Evolutionary conservation across 768 basidiomycete genomes (phyloP), one percentile per base, ranked within the genome.

Genomic region (Hebeloma cylindrosporum): DNA sequence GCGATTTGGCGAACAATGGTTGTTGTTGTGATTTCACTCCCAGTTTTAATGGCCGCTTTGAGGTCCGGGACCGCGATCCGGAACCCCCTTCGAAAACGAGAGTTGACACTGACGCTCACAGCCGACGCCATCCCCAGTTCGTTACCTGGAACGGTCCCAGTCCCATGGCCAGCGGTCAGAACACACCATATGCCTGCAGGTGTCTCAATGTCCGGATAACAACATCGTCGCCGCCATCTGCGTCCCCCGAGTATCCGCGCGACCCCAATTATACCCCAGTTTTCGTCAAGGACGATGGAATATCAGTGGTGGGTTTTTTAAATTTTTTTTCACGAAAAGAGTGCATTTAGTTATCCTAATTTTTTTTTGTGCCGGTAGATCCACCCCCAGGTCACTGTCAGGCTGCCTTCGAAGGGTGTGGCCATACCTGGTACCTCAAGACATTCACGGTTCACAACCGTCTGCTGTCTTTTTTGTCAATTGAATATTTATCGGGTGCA

Each of bases 391-490:
- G 66, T 87, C 40, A 90, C 88, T 3, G 72, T 86, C 52, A 73
- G 88, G 58, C 77, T 72, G 23, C 75, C 78, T 51, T 74, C 72
- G 60, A 74, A 68, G 37, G 69, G 69, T 21, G 60, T 63, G 31
- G 58, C 70, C 41, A 61, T 76, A 49, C 62, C 65, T 36, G 75
- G 71, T 45, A 67, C 73, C 48, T 61, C 74, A 47, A 72, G 72
- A 67, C 75, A 67, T 47, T 71, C 73, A 49, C 83, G 83, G 66
- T 80, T 74, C 52, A 81, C 78, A 11, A 75, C 80, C 2, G 62
- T 90, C 54, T 82, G 74, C 23, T 91, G 88, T 64, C 73, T 91
- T 14, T 62, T 82, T 27, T 91, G 88, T 66, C 73, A 77, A 40
- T 65, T 77, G 8, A 59, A 72, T 28, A 78, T 77, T 26, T 91